Conservation (phyloP, 192 early-diverging fungal species). For the Podila verticillata region DNA sequence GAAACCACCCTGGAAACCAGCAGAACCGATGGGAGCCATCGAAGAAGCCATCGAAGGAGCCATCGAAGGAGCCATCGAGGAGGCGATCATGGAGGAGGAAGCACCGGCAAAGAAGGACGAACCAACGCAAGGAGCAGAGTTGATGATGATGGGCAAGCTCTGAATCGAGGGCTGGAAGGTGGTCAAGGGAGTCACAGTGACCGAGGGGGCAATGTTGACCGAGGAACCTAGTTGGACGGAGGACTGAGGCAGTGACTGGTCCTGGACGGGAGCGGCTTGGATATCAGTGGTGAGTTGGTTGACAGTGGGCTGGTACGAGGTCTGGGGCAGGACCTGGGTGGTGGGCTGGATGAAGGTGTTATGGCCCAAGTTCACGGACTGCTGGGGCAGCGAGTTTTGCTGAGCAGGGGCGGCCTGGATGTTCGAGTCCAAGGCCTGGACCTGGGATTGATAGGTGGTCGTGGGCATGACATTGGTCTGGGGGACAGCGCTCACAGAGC, state of each 20-base stretch:
- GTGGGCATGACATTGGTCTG: conserved; percentile 20
- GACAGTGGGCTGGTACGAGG: conserved; percentile 40
- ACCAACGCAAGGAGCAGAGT: conserved; percentile 18
- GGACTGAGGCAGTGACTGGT: conserved; percentile 45
- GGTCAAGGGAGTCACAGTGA: conserved; percentile 38
- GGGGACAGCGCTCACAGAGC: conserved; percentile 15
- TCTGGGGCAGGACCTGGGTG: conserved; percentile 30
- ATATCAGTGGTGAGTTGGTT: conserved; percentile 24
- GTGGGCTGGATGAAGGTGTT: conserved; percentile 40
- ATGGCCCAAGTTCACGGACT: conserved; percentile 32
- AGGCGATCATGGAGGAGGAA: too few species aligned
- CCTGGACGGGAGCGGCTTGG: conserved; percentile 27
- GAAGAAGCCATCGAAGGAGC: too few species aligned
- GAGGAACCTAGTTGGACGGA: conserved; percentile 28
- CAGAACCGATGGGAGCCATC: too few species aligned
- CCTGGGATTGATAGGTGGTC: conserved; percentile 38
- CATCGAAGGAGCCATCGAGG: too few species aligned
- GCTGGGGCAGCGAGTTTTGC: conserved; percentile 19
- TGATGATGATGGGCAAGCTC: conserved; percentile 43
- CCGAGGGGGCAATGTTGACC: conserved; percentile 22
- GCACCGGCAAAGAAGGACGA: neutral
- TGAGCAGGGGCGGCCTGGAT: conserved; percentile 27
- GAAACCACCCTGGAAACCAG: too few species aligned
- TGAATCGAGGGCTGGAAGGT: conserved; percentile 41
- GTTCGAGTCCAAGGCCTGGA: conserved; percentile 34